Base-by-base conservation (phyloP, 345 rosid genomes). In the Lepidium sativum region DNA sequence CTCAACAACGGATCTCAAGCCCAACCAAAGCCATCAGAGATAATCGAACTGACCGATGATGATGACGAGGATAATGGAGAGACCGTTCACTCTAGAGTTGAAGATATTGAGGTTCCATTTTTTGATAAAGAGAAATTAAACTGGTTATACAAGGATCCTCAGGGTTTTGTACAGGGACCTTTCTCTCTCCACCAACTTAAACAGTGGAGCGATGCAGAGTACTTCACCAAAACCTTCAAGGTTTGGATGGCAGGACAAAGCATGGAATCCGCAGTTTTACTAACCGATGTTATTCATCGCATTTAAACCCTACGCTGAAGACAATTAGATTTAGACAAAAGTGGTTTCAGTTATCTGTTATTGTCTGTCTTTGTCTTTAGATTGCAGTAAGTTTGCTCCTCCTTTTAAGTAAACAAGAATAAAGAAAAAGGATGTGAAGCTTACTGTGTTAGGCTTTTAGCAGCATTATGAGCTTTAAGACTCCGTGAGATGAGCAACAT, bases 141-240 rank as follows among this genome's bases (percentile, higher is more conserved):
- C 18, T 91, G 98, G 95, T 56, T 72, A 67, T 91, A 88, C 67
- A 14, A 34, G 54, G 95, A 91, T 75, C 98, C 95, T 10, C 78
- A 57, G 14, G 95, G 96, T 20, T 13, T 9, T 16, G 18, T 63
- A 35, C 96, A 75, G 8, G 92, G 95, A 43, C 95, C 95, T n/a
- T 86, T 88, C 78, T 68, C 90, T 1, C 71, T 86, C n/a, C 17
- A 16, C 9, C 57, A 69, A 5, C 83, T 88, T 38, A 86, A 86
- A 74, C 71, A 15, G 4, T 91, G 96, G 96, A 44, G 56, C 4
- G 87, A 87, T 18, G 71, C 37, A 1, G 70, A 65, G 3, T 83
- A 80, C 70, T 88, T 91, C 69, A 72, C 75, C 27, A 37, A 70
- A 1, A 72, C 57, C 72, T 91, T 91, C 73, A 85, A 72, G 87